Evolutionary conservation across 2,329 filamentous ascomycete genomes (phyloP), one percentile per base, ranked within the genome.

Genomic region (Monosporascus sp.): DNA sequence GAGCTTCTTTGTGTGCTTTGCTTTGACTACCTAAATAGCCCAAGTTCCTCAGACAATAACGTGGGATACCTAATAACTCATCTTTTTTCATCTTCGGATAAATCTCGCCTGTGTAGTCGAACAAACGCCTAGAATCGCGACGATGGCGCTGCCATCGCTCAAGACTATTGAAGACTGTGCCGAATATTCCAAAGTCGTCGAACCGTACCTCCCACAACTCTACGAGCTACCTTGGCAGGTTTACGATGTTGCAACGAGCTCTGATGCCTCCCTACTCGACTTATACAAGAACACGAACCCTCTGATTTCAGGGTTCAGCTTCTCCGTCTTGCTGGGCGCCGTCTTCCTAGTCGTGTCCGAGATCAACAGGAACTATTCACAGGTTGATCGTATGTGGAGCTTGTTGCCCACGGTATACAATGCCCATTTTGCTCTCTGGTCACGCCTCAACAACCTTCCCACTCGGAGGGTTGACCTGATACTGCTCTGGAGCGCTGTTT

Each of bases 361-460:
- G 70, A 72, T 90, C 73, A 97, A 95, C 72, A 82, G 81, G 65
- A 99, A 99, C 71, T 97, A 92, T 70, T 97, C 92, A n/a, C 94
- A 99, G 72, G 86, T 99, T 42, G 94, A 99, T 70, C 84, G 94
- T 48, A 74, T 87, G 62, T 99, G 94, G 94, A 94, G 90, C 66
- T 78, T 99, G 55, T 73, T 99, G 49, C 94, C 94, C 1, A 86
- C 89, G 7, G 65, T 96, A 49, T 97, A 96, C 72, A 88, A 94
- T 67, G 80, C 84, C 6, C 92, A 99, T 70, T 94, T 89, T 67
- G 81, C 84, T 38, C 63, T 84, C n/a, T 99, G 92, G 86, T 88
- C 91, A 41, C 86, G 88, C 61, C 64, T 93, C 57, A 81, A 85
- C 44, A 88, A 86, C 1, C 65, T 96, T 1, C 80, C 85, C 6